Percentiles rank a stretch among this genome's conserved stretches.
Evolutionary conservation across 805 yeast species (phyloP).

Genomic region (Cephaloascus fragrans): DNA sequence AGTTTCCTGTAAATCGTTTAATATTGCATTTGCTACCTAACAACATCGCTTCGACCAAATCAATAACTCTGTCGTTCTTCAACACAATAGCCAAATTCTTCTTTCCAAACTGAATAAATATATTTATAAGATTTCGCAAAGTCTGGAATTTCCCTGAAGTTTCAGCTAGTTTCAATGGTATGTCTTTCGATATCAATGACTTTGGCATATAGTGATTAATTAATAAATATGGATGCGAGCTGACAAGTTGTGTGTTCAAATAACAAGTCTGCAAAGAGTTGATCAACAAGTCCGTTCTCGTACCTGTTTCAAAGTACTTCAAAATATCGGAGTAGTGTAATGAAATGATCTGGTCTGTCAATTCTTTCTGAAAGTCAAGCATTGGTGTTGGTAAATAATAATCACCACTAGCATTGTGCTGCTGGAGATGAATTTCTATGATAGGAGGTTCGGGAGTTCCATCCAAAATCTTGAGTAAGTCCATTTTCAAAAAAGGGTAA

Average conservation of each 20-base stretch:
- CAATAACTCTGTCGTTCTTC: slow-evolving; percentile 59
- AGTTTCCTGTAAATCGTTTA: slow-evolving; percentile 52
- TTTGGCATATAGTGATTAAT: slow-evolving; percentile 84
- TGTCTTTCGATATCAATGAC: slow-evolving; percentile 59
- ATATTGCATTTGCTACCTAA: slow-evolving; percentile 50
- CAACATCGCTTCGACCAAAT: slow-evolving; percentile 61
- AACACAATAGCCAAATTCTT: slow-evolving; percentile 63
- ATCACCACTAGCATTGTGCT: slow-evolving; percentile 40
- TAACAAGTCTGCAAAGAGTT: slow-evolving; percentile 72
- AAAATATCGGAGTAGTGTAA: slow-evolving; percentile 86
- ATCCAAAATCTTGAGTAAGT: slow-evolving; percentile 64
- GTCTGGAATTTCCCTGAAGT: slow-evolving; percentile 81
- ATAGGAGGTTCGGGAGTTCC: slow-evolving; percentile 80
- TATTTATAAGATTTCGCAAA: slow-evolving; percentile 50
- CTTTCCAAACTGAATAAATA: slow-evolving; percentile 28
- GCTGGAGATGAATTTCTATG: slow-evolving; percentile 38
- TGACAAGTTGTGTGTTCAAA: slow-evolving; percentile 65
- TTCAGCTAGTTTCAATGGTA: slow-evolving; percentile 59
- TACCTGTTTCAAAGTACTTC: slow-evolving; percentile 66
- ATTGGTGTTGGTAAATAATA: slow-evolving; percentile 76
- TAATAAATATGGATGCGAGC: slow-evolving; percentile 82
- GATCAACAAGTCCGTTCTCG: slow-evolving; percentile 42
- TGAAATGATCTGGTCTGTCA: slow-evolving; percentile 86
- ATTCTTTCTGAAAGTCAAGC: slow-evolving; percentile 77
- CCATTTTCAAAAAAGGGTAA: slow-evolving; percentile 45